These are phyloP conservation scores for Elongisporangium prolatum DNA, from an alignment of 352 stramenopile genomes.

Conservation along the genomic window DNA sequence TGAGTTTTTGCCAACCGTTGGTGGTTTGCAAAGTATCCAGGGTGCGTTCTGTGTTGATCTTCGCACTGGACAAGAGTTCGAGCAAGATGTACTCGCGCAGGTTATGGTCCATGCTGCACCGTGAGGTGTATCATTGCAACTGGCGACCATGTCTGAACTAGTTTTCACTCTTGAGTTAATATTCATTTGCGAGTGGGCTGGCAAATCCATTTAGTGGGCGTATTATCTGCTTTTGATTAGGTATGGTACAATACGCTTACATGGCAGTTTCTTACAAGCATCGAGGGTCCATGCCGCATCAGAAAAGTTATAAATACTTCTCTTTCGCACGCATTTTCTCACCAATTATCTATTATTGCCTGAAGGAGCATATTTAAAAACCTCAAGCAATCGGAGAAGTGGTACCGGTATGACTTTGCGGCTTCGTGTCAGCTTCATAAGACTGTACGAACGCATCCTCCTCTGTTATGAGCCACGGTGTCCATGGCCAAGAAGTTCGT, in stretches of 20 bases:
- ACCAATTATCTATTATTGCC: background rate
- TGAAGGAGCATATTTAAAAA: background rate
- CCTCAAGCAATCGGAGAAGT: background rate
- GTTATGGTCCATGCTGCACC: constrained; percentile 37
- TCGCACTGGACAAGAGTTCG: constrained; percentile 52
- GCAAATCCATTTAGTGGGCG: background rate
- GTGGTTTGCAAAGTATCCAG: constrained; percentile 57
- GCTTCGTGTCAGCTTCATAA: background rate
- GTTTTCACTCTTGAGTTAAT: background rate
- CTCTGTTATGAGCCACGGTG: background rate
- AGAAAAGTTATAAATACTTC: background rate
- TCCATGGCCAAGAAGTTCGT: background rate
- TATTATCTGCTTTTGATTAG: background rate
- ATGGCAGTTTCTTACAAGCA: background rate
- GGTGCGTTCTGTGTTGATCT: constrained; percentile 69
- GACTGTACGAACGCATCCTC: background rate
- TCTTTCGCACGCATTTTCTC: background rate
- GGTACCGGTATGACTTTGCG: background rate
- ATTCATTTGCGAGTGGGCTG: background rate
- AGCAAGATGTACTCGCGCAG: constrained; percentile 43
- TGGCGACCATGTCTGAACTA: background rate
- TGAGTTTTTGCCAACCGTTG: constrained; percentile 62
- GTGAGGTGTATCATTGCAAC: background rate
- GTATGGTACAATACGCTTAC: background rate
- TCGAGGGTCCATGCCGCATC: too few species aligned